These are phyloP conservation scores for Parasitella parasitica DNA, from an alignment of 371 early-diverging fungal species.

Conservation along the genomic window DNA sequence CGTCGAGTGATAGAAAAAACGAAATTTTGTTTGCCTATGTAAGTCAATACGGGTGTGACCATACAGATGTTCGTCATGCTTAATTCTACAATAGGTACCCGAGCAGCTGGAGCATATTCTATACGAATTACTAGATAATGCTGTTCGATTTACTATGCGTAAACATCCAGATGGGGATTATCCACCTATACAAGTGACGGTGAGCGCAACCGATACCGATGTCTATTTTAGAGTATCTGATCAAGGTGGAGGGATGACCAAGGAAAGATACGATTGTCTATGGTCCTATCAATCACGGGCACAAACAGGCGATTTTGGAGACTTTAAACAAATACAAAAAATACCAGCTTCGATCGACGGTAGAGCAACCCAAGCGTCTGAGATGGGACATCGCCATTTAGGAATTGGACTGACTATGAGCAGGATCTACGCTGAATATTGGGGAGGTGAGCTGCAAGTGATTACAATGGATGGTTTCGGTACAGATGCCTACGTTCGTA, in stretches of 20 bases:
- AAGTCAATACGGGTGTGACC: constrained; percentile 7
- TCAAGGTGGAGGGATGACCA: constrained; percentile 85
- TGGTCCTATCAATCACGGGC: constrained; percentile 76
- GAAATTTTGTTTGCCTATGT: constrained; percentile 52
- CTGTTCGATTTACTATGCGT: constrained; percentile 65
- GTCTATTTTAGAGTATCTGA: constrained; percentile 91
- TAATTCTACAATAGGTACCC: constrained; percentile 55
- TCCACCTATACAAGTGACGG: constrained; percentile 81
- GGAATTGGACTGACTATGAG: constrained; percentile 86
- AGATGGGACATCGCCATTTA: constrained; percentile 43
- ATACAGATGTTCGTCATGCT: constrained; percentile 33
- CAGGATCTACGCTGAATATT: constrained; percentile 80
- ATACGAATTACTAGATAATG: constrained; percentile 91
- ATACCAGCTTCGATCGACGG: constrained; percentile 35
- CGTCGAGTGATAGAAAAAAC: constrained; percentile 14
- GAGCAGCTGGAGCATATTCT: constrained; percentile 94
- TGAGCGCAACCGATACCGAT: constrained; percentile 72
- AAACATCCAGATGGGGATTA: constrained; percentile 30
- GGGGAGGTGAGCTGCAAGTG: constrained; percentile 69
- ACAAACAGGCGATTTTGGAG: constrained; percentile 31
- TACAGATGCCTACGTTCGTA: constrained; percentile 80
- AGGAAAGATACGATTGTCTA: constrained; percentile 60
- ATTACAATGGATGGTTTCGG: constrained; percentile 77
- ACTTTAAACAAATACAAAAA: constrained; percentile 37
- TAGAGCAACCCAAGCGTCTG: constrained; percentile 30